A percentile compares a stretch with the other conserved stretches of the same genome.
Evolutionary conservation across 306 rosid genomes (phyloP).

Genomic region (Fragaria iinumae): DNA sequence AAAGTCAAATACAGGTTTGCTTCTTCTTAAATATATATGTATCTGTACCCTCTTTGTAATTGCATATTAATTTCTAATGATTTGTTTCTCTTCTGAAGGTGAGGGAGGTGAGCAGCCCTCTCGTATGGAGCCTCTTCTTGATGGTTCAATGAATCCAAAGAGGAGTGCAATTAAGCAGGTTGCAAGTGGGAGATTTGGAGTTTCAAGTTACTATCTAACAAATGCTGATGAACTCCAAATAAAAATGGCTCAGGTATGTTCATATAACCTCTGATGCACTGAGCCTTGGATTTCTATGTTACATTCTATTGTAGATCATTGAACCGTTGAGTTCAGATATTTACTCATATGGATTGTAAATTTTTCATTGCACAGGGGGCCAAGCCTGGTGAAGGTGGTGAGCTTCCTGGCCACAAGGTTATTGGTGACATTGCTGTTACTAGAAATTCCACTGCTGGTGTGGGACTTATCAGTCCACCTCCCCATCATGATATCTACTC

Average conservation of each 20-base stretch:
- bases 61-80: slow-evolving; percentile 6
- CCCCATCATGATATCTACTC: slow-evolving; percentile 99
- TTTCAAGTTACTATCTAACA: slow-evolving; percentile 93
- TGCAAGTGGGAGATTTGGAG: slow-evolving; percentile 99
- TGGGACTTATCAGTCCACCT: slow-evolving; percentile 98
- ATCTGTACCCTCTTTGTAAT: no score
- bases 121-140: slow-evolving; percentile 91
- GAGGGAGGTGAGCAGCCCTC: slow-evolving; percentile 99
- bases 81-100: slow-evolving; percentile 43
- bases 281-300: slow-evolving; percentile 10
- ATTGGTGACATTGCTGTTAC: slow-evolving; percentile 91
- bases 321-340: slow-evolving; percentile 26
- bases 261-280: slow-evolving; percentile 1
- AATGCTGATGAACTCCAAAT: slow-evolving; percentile 97
- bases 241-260: slow-evolving; percentile 98
- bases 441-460: slow-evolving; percentile 97
- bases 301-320: slow-evolving; percentile 36
- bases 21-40: not conserved
- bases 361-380: slow-evolving; percentile 69
- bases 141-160: slow-evolving; percentile 91
- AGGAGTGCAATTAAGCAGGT: slow-evolving; percentile 97
- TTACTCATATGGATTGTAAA: slow-evolving; percentile 24
- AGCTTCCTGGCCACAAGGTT: slow-evolving; percentile 99
- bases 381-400: slow-evolving; percentile 99
- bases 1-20: slow-evolving; percentile 93